Evolutionary conservation across 306 rosid genomes (phyloP).

Genomic region (Aeschynomene evenia): DNA sequence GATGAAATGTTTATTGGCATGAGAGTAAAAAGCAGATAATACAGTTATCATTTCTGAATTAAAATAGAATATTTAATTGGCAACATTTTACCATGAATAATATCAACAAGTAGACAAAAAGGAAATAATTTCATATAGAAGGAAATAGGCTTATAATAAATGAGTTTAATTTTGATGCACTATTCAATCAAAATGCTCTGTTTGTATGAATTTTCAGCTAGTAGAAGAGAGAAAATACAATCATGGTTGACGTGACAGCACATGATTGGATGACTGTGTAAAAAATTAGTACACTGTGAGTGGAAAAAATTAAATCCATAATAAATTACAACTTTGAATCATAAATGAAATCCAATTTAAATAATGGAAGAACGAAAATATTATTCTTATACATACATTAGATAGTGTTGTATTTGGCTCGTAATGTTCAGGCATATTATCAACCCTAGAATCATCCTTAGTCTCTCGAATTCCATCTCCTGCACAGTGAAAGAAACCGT

Average conservation of each 20-base stretch:
- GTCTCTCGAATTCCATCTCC: constrained; percentile 32
- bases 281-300: no score
- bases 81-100: neutral
- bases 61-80: no score
- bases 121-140: neutral
- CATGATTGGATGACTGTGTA: no score
- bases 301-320: no score
- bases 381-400: constrained; percentile 40
- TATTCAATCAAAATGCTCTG: no score
- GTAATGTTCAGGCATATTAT: neutral
- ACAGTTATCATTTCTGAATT: no score
- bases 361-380: constrained; percentile 6
- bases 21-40: no score
- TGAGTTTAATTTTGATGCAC: no score
- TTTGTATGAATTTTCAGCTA: no score
- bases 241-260: no score
- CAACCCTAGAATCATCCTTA: constrained; percentile 5
- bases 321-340: neutral
- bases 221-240: no score
- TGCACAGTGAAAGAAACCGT: constrained; percentile 19
- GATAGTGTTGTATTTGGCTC: constrained; percentile 9
- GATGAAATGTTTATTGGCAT: no score
- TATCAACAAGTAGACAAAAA: neutral
- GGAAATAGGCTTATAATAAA: neutral
- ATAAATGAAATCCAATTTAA: neutral